phyloP scores from a whole-genome alignment of 2,329 filamentous ascomycete genomes.

The Aspergillus oerlinghausenensis region DNA sequence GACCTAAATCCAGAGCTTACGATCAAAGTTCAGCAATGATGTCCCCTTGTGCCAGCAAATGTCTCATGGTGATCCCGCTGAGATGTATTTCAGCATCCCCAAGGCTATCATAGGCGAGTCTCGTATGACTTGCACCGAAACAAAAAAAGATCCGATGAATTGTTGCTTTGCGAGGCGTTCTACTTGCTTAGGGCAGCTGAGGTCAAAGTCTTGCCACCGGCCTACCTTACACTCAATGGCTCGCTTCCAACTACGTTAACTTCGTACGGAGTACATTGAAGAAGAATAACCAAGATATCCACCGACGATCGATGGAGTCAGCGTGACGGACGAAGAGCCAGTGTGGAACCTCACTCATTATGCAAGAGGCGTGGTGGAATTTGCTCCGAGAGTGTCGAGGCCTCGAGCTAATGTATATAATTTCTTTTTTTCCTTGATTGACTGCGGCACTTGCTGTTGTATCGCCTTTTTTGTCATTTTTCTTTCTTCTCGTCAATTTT shows the following conservation, averaged over 20 bases:
- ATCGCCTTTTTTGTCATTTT: not conserved
- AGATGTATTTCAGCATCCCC: not conserved
- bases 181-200: not conserved
- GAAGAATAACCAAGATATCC: not conserved
- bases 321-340: not conserved
- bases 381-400: not conserved
- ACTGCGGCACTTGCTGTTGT: not conserved
- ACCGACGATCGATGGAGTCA: not conserved
- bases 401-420: not conserved
- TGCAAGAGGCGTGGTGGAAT: not conserved
- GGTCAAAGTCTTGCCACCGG: not conserved
- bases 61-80: not conserved
- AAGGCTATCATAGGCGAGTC: not conserved
- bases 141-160: not conserved
- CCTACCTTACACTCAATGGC: not conserved
- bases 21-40: not conserved
- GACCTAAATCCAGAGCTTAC: not conserved
- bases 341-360: not conserved
- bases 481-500: not conserved
- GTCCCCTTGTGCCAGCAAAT: not conserved
- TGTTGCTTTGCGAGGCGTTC: not conserved
- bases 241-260: not conserved
- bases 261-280: not conserved
- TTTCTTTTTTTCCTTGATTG: not conserved
- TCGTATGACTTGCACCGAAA: not conserved